Conservation (phyloP, 1,284 basidiomycete genomes). For the Fomitopsis pinicola region DNA sequence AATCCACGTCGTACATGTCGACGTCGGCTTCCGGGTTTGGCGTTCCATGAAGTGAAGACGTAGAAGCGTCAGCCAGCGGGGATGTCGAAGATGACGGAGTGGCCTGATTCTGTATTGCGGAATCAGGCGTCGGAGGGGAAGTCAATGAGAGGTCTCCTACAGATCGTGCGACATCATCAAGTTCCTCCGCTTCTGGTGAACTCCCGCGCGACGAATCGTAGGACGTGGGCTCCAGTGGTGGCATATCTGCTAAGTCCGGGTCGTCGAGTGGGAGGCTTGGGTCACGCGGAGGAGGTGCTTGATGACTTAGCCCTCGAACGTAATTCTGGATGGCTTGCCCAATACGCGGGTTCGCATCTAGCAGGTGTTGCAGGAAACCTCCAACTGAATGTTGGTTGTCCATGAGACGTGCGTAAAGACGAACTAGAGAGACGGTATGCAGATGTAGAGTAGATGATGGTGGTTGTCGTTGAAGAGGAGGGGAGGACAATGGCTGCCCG, state of each 20-base stretch:
- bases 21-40: slow-evolving; percentile 5
- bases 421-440: slow-evolving; percentile 3
- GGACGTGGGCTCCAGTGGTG: slow-evolving; percentile 5
- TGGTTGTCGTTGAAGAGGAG: slow-evolving; percentile 11
- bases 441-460: slow-evolving; percentile 7
- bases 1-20: slow-evolving; percentile 15
- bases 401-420: slow-evolving; percentile 12
- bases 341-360: slow-evolving; percentile 13
- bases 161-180: slow-evolving; percentile 3
- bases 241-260: slow-evolving; percentile 2
- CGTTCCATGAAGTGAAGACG: slow-evolving; percentile 1
- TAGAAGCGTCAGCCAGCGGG: background rate
- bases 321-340: slow-evolving; percentile 13
- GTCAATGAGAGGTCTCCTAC: slow-evolving; percentile 6
- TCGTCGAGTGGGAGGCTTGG: slow-evolving; percentile 2
- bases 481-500: background rate
- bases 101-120: background rate
- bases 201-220: background rate
- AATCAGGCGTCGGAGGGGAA: slow-evolving; percentile 2
- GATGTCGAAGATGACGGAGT: background rate
- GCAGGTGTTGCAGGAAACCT: slow-evolving; percentile 13
- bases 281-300: background rate
- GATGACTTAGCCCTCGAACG: slow-evolving; percentile 12
- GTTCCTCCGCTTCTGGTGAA: slow-evolving; percentile 4
- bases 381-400: slow-evolving; percentile 14